Percentiles rank a stretch among this genome's conserved stretches.
phyloP scores from a whole-genome alignment of 805 yeast genomes.

The Saturnispora silvae region DNA sequence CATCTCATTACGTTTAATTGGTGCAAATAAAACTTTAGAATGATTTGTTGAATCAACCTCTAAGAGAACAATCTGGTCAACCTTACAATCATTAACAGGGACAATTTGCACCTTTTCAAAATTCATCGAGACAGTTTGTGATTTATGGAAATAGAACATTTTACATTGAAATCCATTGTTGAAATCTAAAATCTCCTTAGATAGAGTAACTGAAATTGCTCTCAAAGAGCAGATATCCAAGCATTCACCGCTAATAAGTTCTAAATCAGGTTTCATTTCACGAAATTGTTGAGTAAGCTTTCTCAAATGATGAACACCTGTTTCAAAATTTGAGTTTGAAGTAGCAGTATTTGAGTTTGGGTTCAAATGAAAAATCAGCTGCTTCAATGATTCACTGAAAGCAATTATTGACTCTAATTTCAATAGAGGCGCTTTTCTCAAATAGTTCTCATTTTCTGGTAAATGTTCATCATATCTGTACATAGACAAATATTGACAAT shows the following conservation, averaged over 20 bases:
- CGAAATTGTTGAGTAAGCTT: conserved; percentile 15
- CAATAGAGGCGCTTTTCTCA: conserved; percentile 24
- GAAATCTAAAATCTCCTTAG: conserved; percentile 3
- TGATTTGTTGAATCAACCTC: conserved; percentile 22
- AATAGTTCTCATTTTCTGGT: conserved; percentile 19
- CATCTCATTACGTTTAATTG: conserved; percentile 23
- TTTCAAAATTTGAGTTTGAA: conserved; percentile 18
- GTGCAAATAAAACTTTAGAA: conserved; percentile 27
- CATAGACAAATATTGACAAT: conserved; percentile 15
- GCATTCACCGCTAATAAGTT: conserved; percentile 15
- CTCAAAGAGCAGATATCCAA: conserved; percentile 17
- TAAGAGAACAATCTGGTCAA: conserved; percentile 20
- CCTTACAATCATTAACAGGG: conserved; percentile 10
- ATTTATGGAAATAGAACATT: conserved; percentile 20
- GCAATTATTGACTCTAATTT: conserved; percentile 21
- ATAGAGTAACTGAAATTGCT: conserved; percentile 16
- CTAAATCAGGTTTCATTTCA: conserved; percentile 17
- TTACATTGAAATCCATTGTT: conserved; percentile 13
- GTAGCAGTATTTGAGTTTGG: conserved; percentile 16
- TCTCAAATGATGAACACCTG: conserved; percentile 15
- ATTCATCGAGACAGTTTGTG: conserved; percentile 15
- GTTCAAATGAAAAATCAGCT: conserved; percentile 13
- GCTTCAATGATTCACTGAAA: conserved; percentile 16
- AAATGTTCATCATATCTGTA: conserved; percentile 19
- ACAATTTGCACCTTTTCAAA: conserved; percentile 15